Percentiles rank a stretch among this genome's conserved stretches.
These are phyloP conservation scores for Ophiobolus disseminans DNA, from an alignment of 2,329 filamentous ascomycete species.

Conservation along the genomic window DNA sequence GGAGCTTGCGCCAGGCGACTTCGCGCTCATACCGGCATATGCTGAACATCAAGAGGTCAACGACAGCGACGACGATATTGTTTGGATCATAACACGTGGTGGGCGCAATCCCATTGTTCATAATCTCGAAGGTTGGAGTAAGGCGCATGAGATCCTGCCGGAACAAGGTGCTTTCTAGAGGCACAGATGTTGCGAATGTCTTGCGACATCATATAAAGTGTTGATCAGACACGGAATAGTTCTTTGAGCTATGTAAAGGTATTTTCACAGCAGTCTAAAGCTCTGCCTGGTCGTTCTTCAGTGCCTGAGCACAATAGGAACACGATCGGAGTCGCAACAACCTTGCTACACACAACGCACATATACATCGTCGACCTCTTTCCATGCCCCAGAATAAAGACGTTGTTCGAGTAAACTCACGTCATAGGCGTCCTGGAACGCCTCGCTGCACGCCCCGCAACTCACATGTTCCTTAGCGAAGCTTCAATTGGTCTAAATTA, in stretches of 20 bases:
- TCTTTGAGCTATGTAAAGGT: no score
- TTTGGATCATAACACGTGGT: conserved; percentile 71
- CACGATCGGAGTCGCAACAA: no score
- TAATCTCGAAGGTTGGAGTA: conserved; percentile 68
- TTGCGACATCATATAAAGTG: no score
- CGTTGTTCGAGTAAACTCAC: no score
- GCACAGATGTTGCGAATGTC: no score
- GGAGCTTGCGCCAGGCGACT: conserved; percentile 68
- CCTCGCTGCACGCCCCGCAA: background rate
- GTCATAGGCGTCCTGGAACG: background rate
- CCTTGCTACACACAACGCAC: no score
- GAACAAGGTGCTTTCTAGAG: conserved; percentile 7
- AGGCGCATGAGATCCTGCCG: conserved; percentile 26
- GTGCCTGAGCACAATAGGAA: no score
- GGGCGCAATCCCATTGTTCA: conserved; percentile 68
- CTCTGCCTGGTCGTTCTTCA: no score
- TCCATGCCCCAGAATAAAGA: no score
- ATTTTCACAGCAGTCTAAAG: no score
- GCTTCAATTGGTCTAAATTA: conserved; percentile 13
- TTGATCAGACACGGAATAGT: no score
- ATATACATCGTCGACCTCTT: no score
- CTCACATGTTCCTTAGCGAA: conserved; percentile 11
- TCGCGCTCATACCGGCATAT: conserved; percentile 73
- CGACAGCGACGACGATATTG: conserved; percentile 67
- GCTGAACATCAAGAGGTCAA: conserved; percentile 75